Conservation (phyloP, 352 stramenopile genomes). For the Globisporangium orthogonon region DNA sequence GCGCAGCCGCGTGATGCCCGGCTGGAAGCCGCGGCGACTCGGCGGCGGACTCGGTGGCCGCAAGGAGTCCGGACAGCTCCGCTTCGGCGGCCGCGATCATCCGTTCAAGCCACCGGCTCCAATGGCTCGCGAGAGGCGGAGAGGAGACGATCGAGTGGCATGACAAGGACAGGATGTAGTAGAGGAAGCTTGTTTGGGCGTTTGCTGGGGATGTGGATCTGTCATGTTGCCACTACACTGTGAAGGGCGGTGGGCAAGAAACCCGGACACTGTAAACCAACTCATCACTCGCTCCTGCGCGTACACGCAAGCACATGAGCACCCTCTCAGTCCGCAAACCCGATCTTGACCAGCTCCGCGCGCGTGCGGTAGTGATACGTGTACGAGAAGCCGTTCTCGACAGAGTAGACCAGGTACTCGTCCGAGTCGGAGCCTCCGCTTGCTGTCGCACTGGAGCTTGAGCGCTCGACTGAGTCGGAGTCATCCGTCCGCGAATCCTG, state of each 20-base stretch:
- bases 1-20: slow-evolving; percentile 66
- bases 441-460: too few species aligned
- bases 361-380: slow-evolving; percentile 26
- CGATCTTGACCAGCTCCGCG: slow-evolving; percentile 8
- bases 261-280: too few species aligned
- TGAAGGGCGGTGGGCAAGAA: too few species aligned
- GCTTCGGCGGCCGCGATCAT: slow-evolving; percentile 71
- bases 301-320: not conserved
- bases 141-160: not conserved
- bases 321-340: slow-evolving; percentile 3
- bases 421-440: slow-evolving; percentile 10
- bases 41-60: slow-evolving; percentile 66
- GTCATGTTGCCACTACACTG: too few species aligned
- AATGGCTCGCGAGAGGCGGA: not conserved
- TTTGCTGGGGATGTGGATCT: too few species aligned
- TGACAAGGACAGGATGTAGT: not conserved
- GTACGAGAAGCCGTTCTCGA: slow-evolving; percentile 58
- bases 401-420: slow-evolving; percentile 55
- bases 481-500: slow-evolving; percentile 10
- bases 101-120: slow-evolving; percentile 46
- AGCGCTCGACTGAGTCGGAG: too few species aligned
- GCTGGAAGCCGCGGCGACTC: slow-evolving; percentile 77
- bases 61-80: slow-evolving; percentile 79
- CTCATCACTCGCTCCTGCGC: too few species aligned
- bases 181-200: too few species aligned